A percentile compares a stretch with the other conserved stretches of the same genome.
Conservation (phyloP, 148 eudicot genomes). For the Fagopyrum esculentum region DNA sequence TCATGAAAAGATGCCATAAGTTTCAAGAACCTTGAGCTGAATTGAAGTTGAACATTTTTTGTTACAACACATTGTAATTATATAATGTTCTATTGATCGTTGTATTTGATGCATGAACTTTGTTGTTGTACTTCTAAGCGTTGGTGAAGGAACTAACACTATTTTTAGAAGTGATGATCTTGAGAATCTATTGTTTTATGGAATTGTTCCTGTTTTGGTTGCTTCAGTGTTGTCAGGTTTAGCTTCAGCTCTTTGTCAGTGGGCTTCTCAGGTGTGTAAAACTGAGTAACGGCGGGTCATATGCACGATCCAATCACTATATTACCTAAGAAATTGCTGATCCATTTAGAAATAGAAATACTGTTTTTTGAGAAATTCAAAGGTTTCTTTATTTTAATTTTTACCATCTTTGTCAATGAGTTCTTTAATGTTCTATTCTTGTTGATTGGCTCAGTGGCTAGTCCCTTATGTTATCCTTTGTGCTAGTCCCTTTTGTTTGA, state of each 20-base stretch:
- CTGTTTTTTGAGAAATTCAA: too few relatives aligned
- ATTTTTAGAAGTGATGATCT: constrained; percentile 47
- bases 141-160: constrained; percentile 93
- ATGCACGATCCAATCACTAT: constrained; percentile 41
- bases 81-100: too few relatives aligned
- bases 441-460: too few relatives aligned
- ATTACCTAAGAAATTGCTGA: constrained; percentile 19
- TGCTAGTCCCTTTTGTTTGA: too few relatives aligned
- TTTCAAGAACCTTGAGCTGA: not conserved
- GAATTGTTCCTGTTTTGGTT: constrained; percentile 80
- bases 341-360: not conserved
- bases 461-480: too few relatives aligned
- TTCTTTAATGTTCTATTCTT: too few relatives aligned
- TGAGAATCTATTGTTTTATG: constrained; percentile 63
- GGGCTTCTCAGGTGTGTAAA: constrained; percentile 92
- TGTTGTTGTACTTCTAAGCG: constrained; percentile 86
- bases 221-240: constrained; percentile 94
- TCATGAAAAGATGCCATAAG: not conserved
- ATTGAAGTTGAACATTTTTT: too few relatives aligned
- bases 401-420: too few relatives aligned
- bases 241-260: constrained; percentile 94
- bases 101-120: not conserved
- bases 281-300: not conserved
- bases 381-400: too few relatives aligned
- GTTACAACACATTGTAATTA: too few relatives aligned